Percentiles rank a stretch among this genome's conserved stretches.
Conservation (phyloP, 2,329 filamentous ascomycete species). For the Penicillium polonicum region DNA sequence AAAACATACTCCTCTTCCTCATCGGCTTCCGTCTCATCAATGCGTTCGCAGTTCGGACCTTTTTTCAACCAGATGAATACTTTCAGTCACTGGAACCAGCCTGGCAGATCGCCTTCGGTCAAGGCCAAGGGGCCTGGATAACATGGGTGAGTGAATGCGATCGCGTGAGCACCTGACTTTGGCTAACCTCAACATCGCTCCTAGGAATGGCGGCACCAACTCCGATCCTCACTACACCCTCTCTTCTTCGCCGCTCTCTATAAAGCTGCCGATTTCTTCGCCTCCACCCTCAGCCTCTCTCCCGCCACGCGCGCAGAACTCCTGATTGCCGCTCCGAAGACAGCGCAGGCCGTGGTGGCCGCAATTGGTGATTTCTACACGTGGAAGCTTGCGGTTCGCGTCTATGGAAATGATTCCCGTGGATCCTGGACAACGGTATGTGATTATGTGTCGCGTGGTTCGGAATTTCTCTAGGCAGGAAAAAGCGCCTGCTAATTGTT, state of each 20-base stretch:
- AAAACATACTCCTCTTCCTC: conserved; percentile 41
- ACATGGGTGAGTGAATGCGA: conserved; percentile 72
- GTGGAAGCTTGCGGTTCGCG: conserved; percentile 72
- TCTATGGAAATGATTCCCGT: conserved; percentile 66
- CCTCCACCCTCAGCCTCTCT: conserved; percentile 55
- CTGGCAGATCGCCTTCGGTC: conserved; percentile 83
- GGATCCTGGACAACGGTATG: conserved; percentile 68
- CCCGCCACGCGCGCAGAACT: conserved; percentile 61
- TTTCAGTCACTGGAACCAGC: conserved; percentile 95
- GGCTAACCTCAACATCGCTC: conserved; percentile 8
- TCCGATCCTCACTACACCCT: conserved; percentile 92
- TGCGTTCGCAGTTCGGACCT: conserved; percentile 75
- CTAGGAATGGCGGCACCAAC: conserved; percentile 87
- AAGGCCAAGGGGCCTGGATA: conserved; percentile 77
- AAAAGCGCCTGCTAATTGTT: conserved; percentile 19
- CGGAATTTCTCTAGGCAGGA: not conserved
- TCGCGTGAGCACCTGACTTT: not conserved
- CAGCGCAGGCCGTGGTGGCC: conserved; percentile 74
- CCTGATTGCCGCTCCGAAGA: conserved; percentile 69
- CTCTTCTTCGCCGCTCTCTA: conserved; percentile 78
- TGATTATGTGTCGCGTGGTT: conserved; percentile 7
- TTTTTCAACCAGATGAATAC: conserved; percentile 98
- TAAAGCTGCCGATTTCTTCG: conserved; percentile 57
- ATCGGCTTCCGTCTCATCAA: conserved; percentile 76
- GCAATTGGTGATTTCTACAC: conserved; percentile 81